phyloP scores from a whole-genome alignment of 768 basidiomycete genomes.

The Tylopilus subfusipes region DNA sequence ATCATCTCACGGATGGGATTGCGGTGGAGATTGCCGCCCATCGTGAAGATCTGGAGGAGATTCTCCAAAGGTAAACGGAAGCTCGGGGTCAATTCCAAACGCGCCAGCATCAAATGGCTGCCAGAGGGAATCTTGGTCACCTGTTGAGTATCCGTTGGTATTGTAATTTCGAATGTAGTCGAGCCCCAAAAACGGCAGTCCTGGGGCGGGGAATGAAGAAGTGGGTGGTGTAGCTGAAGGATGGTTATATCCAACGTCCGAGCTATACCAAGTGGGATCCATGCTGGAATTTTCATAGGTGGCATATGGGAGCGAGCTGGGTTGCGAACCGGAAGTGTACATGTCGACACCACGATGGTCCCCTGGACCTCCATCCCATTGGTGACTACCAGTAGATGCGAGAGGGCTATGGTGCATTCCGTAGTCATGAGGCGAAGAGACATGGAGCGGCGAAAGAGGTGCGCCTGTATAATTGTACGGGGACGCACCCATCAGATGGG shows the following conservation, averaged over 20 bases:
- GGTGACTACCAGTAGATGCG: constrained; percentile 21
- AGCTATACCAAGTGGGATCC: constrained; percentile 39
- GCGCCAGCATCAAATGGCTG: constrained; percentile 68
- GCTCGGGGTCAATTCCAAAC: constrained; percentile 74
- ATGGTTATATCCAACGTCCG: constrained; percentile 39
- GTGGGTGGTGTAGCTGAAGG: constrained; percentile 58
- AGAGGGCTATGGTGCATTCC: constrained; percentile 35
- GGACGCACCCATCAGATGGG: constrained; percentile 45
- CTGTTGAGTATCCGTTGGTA: constrained; percentile 39
- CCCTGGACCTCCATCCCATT: constrained; percentile 46
- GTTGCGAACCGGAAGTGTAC: constrained; percentile 39
- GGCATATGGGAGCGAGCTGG: constrained; percentile 37
- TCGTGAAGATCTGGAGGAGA: constrained; percentile 29
- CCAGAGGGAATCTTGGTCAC: constrained; percentile 45
- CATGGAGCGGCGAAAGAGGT: constrained; percentile 51
- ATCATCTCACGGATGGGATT: constrained; percentile 17
- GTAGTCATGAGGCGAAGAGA: constrained; percentile 58
- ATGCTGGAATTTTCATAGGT: constrained; percentile 43
- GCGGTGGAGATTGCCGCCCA: constrained; percentile 28
- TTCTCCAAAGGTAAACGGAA: constrained; percentile 60
- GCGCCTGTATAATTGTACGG: constrained; percentile 42
- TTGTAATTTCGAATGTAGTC: constrained; percentile 81
- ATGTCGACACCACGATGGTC: constrained; percentile 41
- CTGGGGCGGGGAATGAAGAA: constrained; percentile 63
- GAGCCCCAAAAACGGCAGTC: constrained; percentile 79